Base-by-base conservation (phyloP, 139 green algal genomes). In the Desmodesmus armatus region DNA sequence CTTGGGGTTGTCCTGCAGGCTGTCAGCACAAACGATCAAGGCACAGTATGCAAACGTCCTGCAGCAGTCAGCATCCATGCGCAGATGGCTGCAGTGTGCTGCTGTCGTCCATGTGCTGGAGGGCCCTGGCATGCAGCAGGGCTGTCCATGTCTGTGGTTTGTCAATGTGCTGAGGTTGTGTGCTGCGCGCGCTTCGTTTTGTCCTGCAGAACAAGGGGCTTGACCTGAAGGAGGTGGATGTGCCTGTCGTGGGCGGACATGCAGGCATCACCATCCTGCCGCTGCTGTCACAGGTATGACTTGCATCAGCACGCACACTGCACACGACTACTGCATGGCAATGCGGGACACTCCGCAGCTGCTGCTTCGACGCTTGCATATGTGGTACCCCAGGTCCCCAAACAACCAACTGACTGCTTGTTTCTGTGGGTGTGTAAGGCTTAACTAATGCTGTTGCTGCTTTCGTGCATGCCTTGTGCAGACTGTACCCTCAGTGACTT, bases 181-280 rank as follows among this genome's bases (percentile, higher is more conserved):
- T n/a, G n/a, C n/a, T n/a, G n/a, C 94, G 97, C 31, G 92, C 97
- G 31, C 97, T 98, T 83, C 97, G 95, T 31, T 99, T 99, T 87
- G 87, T 98, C 15, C 88, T 89, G 0, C 88, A 95, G 55, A 85
- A 89, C 4, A 86, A 92, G 55, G 94, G 92, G 5, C 76, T 96
- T 69, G 87, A 96, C 84, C 84, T 95, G 25, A 83, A 89, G 44
- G 90, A 98, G 65, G 97, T 99, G 29, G 85, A 94, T 67, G 95
- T 99, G 43, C 97, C 97, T n/a, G 97, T 99, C 11, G 91, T 99
- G 15, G 97, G 97, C 25, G 97, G 97, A 29, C 97, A 99, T 83
- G 97, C 97, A 23, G 97, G 97, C 47, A 92, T 94, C 85, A 99
- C 97, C 86, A 99, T 99, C 90, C 90, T 99, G 90, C 97, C 97